Percentiles rank a stretch among this genome's conserved stretches.
phyloP scores from a whole-genome alignment of 805 yeast species.

The Zygoascus ofunaensis region DNA sequence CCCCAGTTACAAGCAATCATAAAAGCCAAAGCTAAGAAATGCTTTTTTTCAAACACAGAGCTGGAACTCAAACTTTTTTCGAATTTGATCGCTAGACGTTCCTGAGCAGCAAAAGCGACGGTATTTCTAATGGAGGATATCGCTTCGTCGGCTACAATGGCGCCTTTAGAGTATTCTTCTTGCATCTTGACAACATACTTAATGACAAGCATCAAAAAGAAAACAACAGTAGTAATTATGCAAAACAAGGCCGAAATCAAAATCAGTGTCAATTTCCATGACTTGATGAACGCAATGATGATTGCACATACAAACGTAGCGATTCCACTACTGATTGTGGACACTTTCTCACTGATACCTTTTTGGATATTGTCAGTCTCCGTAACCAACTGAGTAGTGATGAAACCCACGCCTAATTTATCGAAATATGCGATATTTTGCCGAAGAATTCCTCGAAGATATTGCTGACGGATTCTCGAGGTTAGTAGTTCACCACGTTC shows the following conservation, averaged over 20 bases:
- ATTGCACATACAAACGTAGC: slow-evolving; percentile 33
- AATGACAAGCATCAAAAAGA: slow-evolving; percentile 22
- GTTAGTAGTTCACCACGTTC: slow-evolving; percentile 35
- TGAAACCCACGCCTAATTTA: slow-evolving; percentile 35
- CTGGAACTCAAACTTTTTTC: slow-evolving; percentile 25
- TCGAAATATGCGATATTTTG: slow-evolving; percentile 37
- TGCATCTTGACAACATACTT: slow-evolving; percentile 20
- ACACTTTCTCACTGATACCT: slow-evolving; percentile 35
- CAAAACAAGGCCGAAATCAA: slow-evolving; percentile 18
- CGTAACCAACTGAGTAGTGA: slow-evolving; percentile 35
- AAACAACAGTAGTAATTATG: slow-evolving; percentile 25
- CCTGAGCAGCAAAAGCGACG: slow-evolving; percentile 35
- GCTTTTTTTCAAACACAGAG: slow-evolving; percentile 19
- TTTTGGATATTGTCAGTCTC: slow-evolving; percentile 35
- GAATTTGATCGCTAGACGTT: slow-evolving; percentile 26
- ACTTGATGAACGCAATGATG: slow-evolving; percentile 29
- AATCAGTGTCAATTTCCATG: slow-evolving; percentile 31
- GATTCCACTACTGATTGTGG: slow-evolving; percentile 31
- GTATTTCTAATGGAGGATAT: slow-evolving; percentile 35
- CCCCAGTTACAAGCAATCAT: slow-evolving; percentile 34
- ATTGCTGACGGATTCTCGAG: slow-evolving; percentile 31
- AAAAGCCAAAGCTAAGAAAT: slow-evolving; percentile 24
- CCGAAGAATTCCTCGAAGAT: slow-evolving; percentile 29
- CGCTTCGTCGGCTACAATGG: slow-evolving; percentile 35
- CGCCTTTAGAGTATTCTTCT: slow-evolving; percentile 26